These are phyloP conservation scores for Sugiyamaella pinicola DNA, from an alignment of 1,139 yeast species.

Conservation along the genomic window DNA sequence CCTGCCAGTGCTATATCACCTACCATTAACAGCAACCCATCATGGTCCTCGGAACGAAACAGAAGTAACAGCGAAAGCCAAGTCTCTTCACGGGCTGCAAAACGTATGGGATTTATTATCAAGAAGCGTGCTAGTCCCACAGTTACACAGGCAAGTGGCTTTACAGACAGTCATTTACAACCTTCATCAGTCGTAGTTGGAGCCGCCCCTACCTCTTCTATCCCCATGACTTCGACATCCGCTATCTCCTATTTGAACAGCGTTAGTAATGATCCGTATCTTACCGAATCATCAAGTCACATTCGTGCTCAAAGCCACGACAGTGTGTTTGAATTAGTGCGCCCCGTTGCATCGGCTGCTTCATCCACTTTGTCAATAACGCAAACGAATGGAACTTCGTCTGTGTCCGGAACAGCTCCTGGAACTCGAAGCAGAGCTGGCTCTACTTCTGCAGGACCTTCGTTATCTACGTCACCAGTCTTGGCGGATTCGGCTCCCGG, in stretches of 20 bases:
- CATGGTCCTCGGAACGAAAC: constrained; percentile 46
- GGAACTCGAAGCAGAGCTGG: constrained; percentile 15
- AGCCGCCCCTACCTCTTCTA: constrained; percentile 4
- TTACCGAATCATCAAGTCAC: constrained; percentile 10
- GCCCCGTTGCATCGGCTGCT: background rate
- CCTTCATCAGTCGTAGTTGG: too few species aligned
- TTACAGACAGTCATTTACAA: background rate
- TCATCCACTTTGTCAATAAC: background rate
- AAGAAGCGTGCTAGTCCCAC: constrained; percentile 24
- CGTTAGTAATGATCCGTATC: constrained; percentile 6
- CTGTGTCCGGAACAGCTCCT: background rate
- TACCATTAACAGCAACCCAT: background rate
- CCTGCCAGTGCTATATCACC: constrained; percentile 2
- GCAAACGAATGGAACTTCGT: background rate
- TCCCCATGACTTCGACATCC: background rate
- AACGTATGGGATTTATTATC: constrained; percentile 40
- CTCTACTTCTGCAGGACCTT: constrained; percentile 15
- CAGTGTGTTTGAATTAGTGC: constrained; percentile 14
- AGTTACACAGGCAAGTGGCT: background rate
- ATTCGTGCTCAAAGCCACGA: constrained; percentile 21
- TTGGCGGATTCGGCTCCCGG: constrained; percentile 43
- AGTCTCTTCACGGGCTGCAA: constrained; percentile 53
- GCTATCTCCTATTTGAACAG: constrained; percentile 8
- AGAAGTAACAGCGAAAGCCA: constrained; percentile 59
- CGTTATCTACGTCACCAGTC: constrained; percentile 30